These are phyloP conservation scores for Marasmius sp. DNA, from an alignment of 1,284 basidiomycete genomes.

Conservation along the genomic window DNA sequence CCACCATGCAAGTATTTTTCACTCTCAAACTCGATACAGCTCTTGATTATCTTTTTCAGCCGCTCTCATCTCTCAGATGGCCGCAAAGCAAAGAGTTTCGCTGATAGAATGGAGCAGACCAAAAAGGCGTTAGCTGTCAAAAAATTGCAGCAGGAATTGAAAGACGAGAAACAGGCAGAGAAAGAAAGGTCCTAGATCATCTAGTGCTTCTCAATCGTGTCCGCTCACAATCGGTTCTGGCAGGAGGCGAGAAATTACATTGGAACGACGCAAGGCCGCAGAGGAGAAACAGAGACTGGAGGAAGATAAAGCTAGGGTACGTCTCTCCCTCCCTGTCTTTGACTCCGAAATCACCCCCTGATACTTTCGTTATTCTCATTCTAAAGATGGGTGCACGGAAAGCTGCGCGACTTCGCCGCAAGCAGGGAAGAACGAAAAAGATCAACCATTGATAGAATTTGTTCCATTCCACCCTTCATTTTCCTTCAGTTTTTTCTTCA, in stretches of 20 bases:
- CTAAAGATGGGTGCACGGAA: constrained; percentile 72
- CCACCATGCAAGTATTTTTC: constrained; percentile 54
- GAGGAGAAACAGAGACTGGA: constrained; percentile 72
- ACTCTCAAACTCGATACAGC: constrained; percentile 5
- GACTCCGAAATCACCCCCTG: neutral
- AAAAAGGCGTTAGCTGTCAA: constrained; percentile 67
- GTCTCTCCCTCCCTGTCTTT: constrained; percentile 16
- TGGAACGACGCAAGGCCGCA: constrained; percentile 66
- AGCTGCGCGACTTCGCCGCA: constrained; percentile 67
- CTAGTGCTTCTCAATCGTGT: constrained; percentile 2
- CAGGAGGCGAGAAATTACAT: constrained; percentile 66
- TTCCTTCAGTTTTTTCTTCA: neutral
- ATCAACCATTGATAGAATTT: constrained; percentile 55
- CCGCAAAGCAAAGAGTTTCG: constrained; percentile 66
- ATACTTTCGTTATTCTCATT: constrained; percentile 8
- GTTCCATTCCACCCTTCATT: constrained; percentile 13
- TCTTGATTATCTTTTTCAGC: constrained; percentile 34
- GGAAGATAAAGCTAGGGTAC: constrained; percentile 70
- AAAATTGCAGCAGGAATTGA: constrained; percentile 69
- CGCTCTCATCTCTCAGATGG: constrained; percentile 67
- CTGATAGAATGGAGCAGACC: constrained; percentile 66
- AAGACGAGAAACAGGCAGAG: constrained; percentile 74
- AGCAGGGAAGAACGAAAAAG: constrained; percentile 74
- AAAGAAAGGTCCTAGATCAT: constrained; percentile 47
- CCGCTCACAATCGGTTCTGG: constrained; percentile 5